These are phyloP conservation scores for Venturia aucupariae DNA, from an alignment of 2,329 filamentous ascomycete species.

Conservation along the genomic window DNA sequence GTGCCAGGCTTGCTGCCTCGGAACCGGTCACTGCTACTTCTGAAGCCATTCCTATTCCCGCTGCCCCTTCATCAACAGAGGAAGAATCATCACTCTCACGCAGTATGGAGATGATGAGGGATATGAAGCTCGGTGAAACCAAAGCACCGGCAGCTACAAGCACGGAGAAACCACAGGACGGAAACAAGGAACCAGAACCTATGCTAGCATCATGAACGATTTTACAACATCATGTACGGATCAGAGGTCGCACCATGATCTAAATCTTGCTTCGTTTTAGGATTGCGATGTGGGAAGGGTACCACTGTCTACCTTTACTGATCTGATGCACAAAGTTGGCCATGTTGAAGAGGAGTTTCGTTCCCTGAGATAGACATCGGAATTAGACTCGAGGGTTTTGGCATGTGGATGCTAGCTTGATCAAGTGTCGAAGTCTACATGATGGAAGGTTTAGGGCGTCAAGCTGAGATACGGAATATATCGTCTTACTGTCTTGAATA, in stretches of 20 bases:
- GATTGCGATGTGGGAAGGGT: no score
- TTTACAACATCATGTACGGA: background rate
- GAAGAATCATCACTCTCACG: background rate
- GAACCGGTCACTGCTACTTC: background rate
- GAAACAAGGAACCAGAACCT: background rate
- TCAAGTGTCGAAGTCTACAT: no score
- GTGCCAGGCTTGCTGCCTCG: background rate
- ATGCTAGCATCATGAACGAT: background rate
- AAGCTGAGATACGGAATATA: no score
- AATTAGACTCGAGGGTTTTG: no score
- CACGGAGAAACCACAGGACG: background rate
- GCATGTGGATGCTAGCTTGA: no score
- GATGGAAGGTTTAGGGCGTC: no score
- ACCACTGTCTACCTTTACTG: no score
- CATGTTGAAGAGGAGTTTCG: no score
- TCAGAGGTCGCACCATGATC: background rate
- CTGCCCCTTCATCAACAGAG: background rate
- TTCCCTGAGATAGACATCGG: no score
- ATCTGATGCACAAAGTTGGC: no score
- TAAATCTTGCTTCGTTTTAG: no score
- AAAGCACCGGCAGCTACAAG: background rate
- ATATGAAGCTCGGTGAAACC: conserved; percentile 6
- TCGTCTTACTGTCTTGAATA: no score
- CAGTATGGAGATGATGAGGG: conserved; percentile 7
- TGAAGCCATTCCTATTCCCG: background rate